Percentiles rank a stretch among this genome's conserved stretches.
Evolutionary conservation across 345 rosid genomes (phyloP).

Genomic region (Citrus cavaleriei): DNA sequence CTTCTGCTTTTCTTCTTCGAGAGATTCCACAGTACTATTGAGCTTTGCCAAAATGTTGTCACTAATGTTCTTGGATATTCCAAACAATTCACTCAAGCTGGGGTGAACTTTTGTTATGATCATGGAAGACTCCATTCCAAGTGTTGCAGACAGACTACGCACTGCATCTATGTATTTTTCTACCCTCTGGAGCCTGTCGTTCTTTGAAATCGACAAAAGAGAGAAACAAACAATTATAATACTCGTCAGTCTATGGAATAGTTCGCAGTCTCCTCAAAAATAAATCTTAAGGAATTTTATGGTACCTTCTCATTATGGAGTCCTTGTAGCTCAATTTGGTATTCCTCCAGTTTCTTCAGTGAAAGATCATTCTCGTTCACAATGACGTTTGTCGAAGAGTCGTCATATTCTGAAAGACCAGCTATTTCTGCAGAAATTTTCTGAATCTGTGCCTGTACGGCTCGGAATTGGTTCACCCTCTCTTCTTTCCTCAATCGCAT

Average conservation of each 20-base stretch:
- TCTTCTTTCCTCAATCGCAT: constrained; percentile 87
- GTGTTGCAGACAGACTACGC: constrained; percentile 56
- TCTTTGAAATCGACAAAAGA: constrained; percentile 37
- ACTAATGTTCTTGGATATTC: constrained; percentile 90
- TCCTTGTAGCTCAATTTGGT: constrained; percentile 74
- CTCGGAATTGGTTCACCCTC: constrained; percentile 67
- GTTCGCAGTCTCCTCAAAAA: background rate
- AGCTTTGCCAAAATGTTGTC: constrained; percentile 78
- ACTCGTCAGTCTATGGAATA: background rate
- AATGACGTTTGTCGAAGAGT: constrained; percentile 46
- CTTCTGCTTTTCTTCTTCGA: constrained; percentile 70
- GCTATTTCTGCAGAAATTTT: constrained; percentile 85
- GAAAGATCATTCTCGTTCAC: constrained; percentile 88
- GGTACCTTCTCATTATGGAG: constrained; percentile 87
- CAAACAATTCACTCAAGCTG: constrained; percentile 80
- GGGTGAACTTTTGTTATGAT: constrained; percentile 96
- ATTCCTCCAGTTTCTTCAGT: constrained; percentile 84
- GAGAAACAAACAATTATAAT: background rate
- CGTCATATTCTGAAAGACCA: constrained; percentile 73
- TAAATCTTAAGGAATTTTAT: background rate
- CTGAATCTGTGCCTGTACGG: constrained; percentile 79
- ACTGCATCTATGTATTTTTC: constrained; percentile 65
- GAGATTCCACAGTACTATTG: constrained; percentile 69
- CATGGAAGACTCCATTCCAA: constrained; percentile 95
- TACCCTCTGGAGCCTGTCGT: constrained; percentile 82